Evolutionary conservation across 495 filamentous ascomycete species (phyloP).

Genomic region (Letharia columbiana): DNA sequence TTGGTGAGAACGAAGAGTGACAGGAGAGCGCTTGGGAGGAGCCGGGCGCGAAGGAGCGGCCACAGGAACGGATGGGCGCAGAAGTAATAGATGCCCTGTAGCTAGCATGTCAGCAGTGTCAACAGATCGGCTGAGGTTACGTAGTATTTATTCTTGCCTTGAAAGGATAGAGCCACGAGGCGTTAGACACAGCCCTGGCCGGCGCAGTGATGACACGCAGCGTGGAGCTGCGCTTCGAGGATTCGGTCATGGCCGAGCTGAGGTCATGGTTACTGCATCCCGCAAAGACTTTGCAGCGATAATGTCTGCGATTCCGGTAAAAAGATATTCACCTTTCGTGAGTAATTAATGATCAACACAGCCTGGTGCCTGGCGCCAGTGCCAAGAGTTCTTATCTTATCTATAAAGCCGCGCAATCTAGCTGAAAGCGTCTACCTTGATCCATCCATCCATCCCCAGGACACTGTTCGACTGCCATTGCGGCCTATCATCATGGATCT

Average conservation of each 20-base stretch:
- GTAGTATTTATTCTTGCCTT: constrained; percentile 32
- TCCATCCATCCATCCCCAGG: too few species aligned
- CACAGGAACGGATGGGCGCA: constrained; percentile 52
- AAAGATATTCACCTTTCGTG: neutral
- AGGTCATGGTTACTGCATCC: neutral
- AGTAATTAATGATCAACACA: neutral
- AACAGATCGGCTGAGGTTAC: too few species aligned
- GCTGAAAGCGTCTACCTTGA: too few species aligned
- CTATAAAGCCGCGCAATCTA: neutral
- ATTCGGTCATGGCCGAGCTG: neutral
- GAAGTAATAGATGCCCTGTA: constrained; percentile 54
- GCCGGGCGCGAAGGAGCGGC: constrained; percentile 50
- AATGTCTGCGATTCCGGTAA: neutral
- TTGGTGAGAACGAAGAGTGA: constrained; percentile 51
- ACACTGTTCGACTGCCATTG: too few species aligned
- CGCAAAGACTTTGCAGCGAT: neutral
- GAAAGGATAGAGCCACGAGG: constrained; percentile 49
- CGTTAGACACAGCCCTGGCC: constrained; percentile 23
- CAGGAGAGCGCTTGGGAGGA: constrained; percentile 50
- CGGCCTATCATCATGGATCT: too few species aligned
- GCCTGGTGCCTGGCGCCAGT: neutral
- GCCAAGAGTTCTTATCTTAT: constrained; percentile 4
- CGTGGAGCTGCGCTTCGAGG: neutral
- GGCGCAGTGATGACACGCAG: neutral
- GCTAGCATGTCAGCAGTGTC: neutral